Evolutionary conservation across 768 basidiomycete genomes (phyloP), one percentile per base, ranked within the genome.

Genomic region (Austroboletus festivus): DNA sequence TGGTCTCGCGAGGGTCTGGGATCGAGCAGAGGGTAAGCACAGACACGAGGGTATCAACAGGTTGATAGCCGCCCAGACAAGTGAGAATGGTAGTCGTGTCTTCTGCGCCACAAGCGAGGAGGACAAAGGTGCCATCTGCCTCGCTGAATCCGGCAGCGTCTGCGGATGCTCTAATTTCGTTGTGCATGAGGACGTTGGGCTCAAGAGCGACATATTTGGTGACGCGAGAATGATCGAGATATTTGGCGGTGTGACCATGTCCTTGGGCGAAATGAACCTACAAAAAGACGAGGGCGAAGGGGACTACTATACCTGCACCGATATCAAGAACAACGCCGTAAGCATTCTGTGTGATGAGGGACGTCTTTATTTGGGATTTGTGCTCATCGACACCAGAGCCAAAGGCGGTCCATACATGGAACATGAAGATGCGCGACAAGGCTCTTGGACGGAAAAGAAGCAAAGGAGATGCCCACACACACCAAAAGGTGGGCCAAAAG

Each of bases 141-240:
- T 85, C 82, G 10, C 47, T 65, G 59, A 74, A 85, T 1, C 85
- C 85, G 5, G 71, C 75, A 3, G 64, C 60, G 22, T 67, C 61
- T 4, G 85, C 86, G 4, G 62, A 59, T 2, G 57, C 60, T 21
- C 80, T 75, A 31, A 90, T 76, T 16, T 71, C 59, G 5, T 68
- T 47, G 58, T 89, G 85, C 85, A 88, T 86, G 46, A 69, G 64
- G 5, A 53, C 46, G 55, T 88, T 89, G 6, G 88, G 87, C 57
- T 89, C 87, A 5, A 89, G 62, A 1, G 86, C 87, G 41, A 89
- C 69, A 54, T 89, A 89, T 60, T 72, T 79, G 1, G 78, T 75
- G 18, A 89, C 82, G 23, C 66, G 69, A 2, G 57, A 51, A 24
- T 61, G 69, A 47, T 86, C 76, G 20, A 91, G 75, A 56, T 89